Evolutionary conservation across 495 filamentous ascomycete genomes (phyloP).

Genomic region (Penicillium pulvis): DNA sequence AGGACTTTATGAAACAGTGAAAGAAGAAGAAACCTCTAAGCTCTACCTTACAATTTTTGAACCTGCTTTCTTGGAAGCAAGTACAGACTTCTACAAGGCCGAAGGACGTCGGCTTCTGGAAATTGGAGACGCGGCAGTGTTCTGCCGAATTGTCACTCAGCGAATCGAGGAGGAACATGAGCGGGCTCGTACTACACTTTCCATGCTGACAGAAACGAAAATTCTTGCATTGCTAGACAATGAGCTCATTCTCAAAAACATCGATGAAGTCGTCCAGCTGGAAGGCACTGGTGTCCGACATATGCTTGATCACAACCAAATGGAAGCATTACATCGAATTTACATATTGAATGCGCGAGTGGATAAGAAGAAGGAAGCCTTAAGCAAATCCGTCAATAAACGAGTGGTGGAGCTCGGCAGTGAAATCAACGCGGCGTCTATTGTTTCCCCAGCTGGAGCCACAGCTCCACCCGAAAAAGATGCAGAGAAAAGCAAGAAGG

Average conservation of each 20-base stretch:
- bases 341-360: conserved; percentile 78
- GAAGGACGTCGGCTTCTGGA: conserved; percentile 76
- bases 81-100: conserved; percentile 68
- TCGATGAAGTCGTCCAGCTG: conserved; percentile 79
- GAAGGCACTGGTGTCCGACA: conserved; percentile 79
- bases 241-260: conserved; percentile 72
- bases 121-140: conserved; percentile 76
- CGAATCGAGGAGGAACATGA: conserved; percentile 79
- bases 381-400: conserved; percentile 69
- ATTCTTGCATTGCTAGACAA: conserved; percentile 78
- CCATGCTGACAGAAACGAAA: conserved; percentile 66
- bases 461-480: conserved; percentile 31
- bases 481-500: conserved; percentile 37
- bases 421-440: conserved; percentile 74
- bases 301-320: conserved; percentile 90
- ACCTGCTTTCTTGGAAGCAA: conserved; percentile 69
- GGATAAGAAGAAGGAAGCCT: conserved; percentile 68
- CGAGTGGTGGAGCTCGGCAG: conserved; percentile 78
- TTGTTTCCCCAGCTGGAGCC: conserved; percentile 15
- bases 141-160: conserved; percentile 74
- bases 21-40: conserved; percentile 68
- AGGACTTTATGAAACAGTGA: conserved; percentile 77
- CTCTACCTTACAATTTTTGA: conserved; percentile 88
- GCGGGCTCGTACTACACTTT: conserved; percentile 78
- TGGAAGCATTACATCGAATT: conserved; percentile 73